Percentiles rank a stretch among this genome's conserved stretches.
These are phyloP conservation scores for Kodamaea suecica DNA, from an alignment of 1,139 yeast genomes.

Conservation along the genomic window DNA sequence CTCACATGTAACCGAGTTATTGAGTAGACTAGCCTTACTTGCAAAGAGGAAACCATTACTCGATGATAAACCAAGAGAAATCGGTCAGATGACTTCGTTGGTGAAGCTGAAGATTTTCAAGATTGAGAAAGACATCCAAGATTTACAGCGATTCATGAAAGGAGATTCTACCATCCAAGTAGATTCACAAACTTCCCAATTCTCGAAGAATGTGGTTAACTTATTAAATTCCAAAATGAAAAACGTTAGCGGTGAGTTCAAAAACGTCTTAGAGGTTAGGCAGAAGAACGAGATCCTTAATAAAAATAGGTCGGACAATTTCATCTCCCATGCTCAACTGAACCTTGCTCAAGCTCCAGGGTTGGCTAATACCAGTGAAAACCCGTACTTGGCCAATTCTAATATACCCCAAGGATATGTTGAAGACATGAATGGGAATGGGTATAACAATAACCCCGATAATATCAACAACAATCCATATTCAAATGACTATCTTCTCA, in stretches of 20 bases:
- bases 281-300: conserved; percentile 81
- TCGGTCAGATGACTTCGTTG: conserved; percentile 86
- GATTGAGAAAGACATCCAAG: conserved; percentile 74
- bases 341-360: conserved; percentile 8
- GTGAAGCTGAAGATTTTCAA: conserved; percentile 90
- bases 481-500: conserved; percentile 37
- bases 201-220: conserved; percentile 83
- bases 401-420: neutral
- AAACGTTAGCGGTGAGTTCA: conserved; percentile 89
- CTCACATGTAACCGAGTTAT: conserved; percentile 78
- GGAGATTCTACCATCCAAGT: conserved; percentile 46
- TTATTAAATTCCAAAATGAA: conserved; percentile 84
- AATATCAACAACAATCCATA: conserved; percentile 17
- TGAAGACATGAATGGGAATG: conserved; percentile 5
- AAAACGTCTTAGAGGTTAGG: conserved; percentile 80
- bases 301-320: conserved; percentile 80
- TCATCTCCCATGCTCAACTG: conserved; percentile 51
- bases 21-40: conserved; percentile 74
- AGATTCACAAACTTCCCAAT: conserved; percentile 62
- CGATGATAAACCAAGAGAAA: conserved; percentile 92
- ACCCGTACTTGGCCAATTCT: conserved; percentile 37
- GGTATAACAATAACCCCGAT: conserved; percentile 1
- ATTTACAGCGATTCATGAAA: conserved; percentile 53
- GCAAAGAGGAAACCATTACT: conserved; percentile 92
- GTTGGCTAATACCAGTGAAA: conserved; percentile 26